Percentiles rank a stretch among this genome's conserved stretches.
These are phyloP conservation scores for Amphirosellinia nigrospora DNA, from an alignment of 495 filamentous ascomycete species.

Conservation along the genomic window DNA sequence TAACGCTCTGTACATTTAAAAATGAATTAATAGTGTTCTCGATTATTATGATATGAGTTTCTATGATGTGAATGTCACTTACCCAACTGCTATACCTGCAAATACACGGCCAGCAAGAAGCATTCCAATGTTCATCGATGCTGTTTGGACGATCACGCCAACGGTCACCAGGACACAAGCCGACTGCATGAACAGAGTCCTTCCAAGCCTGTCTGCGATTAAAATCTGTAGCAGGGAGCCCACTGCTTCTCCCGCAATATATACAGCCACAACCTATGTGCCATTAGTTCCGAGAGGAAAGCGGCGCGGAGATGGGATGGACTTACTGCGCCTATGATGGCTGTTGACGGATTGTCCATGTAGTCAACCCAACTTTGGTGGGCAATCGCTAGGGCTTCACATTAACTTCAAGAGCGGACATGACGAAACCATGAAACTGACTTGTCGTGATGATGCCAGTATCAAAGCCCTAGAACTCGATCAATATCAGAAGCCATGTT, in stretches of 20 bases:
- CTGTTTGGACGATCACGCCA: conserved; percentile 62
- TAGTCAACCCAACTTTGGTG: conserved; percentile 67
- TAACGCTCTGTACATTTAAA: conserved; percentile 10
- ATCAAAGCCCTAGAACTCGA: conserved; percentile 57
- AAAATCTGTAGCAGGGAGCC: conserved; percentile 61
- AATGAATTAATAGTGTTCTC: neutral
- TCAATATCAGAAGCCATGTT: conserved; percentile 11
- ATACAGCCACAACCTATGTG: conserved; percentile 53
- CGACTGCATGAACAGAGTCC: conserved; percentile 65
- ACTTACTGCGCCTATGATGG: conserved; percentile 61
- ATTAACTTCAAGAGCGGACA: neutral
- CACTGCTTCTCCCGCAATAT: conserved; percentile 64
- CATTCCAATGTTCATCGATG: conserved; percentile 65
- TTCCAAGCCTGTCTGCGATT: conserved; percentile 61
- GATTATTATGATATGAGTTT: neutral
- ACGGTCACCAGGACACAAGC: conserved; percentile 64
- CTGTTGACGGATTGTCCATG: conserved; percentile 61
- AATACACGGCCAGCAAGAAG: conserved; percentile 62
- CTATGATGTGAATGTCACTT: conserved; percentile 36
- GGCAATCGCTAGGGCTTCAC: conserved; percentile 55
- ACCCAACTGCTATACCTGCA: conserved; percentile 63
- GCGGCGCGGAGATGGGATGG: neutral
- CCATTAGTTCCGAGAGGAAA: conserved; percentile 35
- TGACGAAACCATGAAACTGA: conserved; percentile 40
- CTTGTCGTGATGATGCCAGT: conserved; percentile 66